phyloP scores from a whole-genome alignment of 164 flowering plant species.

The Magnolia officinalis region DNA sequence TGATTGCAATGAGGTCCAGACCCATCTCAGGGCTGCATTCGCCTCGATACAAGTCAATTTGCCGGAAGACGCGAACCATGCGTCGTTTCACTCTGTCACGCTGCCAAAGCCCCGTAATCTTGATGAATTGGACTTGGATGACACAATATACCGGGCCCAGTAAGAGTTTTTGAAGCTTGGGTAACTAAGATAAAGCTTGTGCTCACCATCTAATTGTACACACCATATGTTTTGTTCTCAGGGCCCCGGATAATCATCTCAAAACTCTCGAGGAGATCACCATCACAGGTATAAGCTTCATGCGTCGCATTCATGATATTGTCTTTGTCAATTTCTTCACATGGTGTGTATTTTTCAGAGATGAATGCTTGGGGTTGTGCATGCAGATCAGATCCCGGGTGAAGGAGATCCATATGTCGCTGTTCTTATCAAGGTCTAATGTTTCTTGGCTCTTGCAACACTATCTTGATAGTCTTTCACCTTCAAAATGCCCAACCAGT shows the following conservation, averaged over 20 bases:
- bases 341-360: background rate
- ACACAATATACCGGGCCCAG: conserved; percentile 24
- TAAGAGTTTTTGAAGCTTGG: conserved; percentile 15
- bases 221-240: conserved; percentile 15
- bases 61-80: conserved; percentile 57
- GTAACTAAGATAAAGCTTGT: background rate
- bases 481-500: background rate
- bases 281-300: conserved; percentile 43
- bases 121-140: conserved; percentile 57
- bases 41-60: conserved; percentile 36
- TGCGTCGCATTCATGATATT: background rate
- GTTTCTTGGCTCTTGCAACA: background rate
- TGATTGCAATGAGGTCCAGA: conserved; percentile 45
- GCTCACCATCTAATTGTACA: background rate
- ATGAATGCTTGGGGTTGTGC: background rate
- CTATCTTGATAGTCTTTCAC: background rate
- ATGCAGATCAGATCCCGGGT: conserved; percentile 55
- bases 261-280: conserved; percentile 72
- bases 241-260: conserved; percentile 52
- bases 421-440: conserved; percentile 54
- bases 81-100: conserved; percentile 67
- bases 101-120: conserved; percentile 64
- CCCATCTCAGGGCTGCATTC: conserved; percentile 38
- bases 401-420: conserved; percentile 53
- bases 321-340: background rate